Conservation (phyloP, 768 basidiomycete species). For the Suillus subluteus region DNA sequence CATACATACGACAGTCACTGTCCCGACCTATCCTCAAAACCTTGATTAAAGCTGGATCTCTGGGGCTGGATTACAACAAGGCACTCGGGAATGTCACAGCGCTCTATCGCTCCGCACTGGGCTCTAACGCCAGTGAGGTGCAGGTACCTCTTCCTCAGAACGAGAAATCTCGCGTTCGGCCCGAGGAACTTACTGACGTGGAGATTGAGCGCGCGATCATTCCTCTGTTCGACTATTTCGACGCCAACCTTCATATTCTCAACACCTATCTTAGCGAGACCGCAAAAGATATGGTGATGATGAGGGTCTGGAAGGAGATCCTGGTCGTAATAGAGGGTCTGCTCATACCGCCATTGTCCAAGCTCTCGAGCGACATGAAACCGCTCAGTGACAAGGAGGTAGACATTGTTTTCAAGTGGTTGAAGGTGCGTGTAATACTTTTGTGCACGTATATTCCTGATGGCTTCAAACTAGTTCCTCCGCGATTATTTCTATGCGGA, state of each 20-base stretch:
- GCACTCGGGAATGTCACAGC: conserved; percentile 82
- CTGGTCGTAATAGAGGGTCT: conserved; percentile 82
- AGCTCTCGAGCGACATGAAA: conserved; percentile 86
- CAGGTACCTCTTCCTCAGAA: conserved; percentile 74
- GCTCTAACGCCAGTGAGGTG: conserved; percentile 66
- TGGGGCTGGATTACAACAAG: conserved; percentile 84
- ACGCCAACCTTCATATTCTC: conserved; percentile 87
- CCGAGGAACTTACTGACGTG: conserved; percentile 85
- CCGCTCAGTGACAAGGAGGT: conserved; percentile 94
- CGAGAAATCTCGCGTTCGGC: conserved; percentile 78
- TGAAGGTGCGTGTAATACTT: conserved; percentile 64
- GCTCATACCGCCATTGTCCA: conserved; percentile 88
- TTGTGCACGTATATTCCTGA: neutral
- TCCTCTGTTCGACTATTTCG: conserved; percentile 95
- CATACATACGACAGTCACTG: conserved; percentile 86
- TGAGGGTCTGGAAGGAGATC: conserved; percentile 95
- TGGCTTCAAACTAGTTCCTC: conserved; percentile 64
- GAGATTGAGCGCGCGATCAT: conserved; percentile 94
- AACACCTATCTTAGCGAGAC: conserved; percentile 85
- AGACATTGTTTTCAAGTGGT: conserved; percentile 98
- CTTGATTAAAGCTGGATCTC: conserved; percentile 63
- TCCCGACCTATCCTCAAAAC: conserved; percentile 78
- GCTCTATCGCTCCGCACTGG: conserved; percentile 80
- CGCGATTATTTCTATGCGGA: conserved; percentile 94
- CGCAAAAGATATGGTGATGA: conserved; percentile 92